Evolutionary conservation across 352 stramenopile genomes (phyloP).

Genomic region (Globisporangium nunn): DNA sequence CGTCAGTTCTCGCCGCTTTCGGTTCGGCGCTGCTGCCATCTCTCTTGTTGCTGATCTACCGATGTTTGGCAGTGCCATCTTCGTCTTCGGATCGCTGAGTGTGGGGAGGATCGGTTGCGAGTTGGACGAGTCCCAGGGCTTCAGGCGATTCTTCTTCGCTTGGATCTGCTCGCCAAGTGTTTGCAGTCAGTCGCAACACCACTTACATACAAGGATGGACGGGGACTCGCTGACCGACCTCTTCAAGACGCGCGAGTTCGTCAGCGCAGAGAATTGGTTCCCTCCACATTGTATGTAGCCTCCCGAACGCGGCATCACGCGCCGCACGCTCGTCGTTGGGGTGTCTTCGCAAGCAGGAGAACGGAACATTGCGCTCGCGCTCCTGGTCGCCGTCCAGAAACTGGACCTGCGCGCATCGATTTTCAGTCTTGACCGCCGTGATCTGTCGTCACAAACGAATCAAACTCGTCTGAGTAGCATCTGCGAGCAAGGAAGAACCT

Average conservation of each 20-base stretch:
- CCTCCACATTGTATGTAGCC: slow-evolving; percentile 27
- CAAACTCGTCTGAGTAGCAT: neutral
- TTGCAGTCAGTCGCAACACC: neutral
- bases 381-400: slow-evolving; percentile 45
- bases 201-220: neutral
- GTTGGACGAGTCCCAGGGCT: slow-evolving; percentile 18
- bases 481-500: neutral
- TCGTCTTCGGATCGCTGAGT: neutral
- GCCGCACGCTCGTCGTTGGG: slow-evolving; percentile 20
- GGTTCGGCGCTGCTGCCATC: neutral
- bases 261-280: slow-evolving; percentile 18
- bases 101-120: neutral
- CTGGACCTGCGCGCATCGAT: slow-evolving; percentile 25
- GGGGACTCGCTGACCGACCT: slow-evolving; percentile 14
- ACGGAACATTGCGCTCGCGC: slow-evolving; percentile 28
- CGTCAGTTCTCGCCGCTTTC: slow-evolving; percentile 4
- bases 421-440: slow-evolving; percentile 16
- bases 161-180: slow-evolving; percentile 14
- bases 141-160: slow-evolving; percentile 11
- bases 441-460: slow-evolving; percentile 10
- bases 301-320: slow-evolving; percentile 21
- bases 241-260: slow-evolving; percentile 33
- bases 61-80: neutral
- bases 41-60: neutral
- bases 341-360: slow-evolving; percentile 29